phyloP scores from a whole-genome alignment of 2,329 filamentous ascomycete genomes.

The Curvularia lunata region DNA sequence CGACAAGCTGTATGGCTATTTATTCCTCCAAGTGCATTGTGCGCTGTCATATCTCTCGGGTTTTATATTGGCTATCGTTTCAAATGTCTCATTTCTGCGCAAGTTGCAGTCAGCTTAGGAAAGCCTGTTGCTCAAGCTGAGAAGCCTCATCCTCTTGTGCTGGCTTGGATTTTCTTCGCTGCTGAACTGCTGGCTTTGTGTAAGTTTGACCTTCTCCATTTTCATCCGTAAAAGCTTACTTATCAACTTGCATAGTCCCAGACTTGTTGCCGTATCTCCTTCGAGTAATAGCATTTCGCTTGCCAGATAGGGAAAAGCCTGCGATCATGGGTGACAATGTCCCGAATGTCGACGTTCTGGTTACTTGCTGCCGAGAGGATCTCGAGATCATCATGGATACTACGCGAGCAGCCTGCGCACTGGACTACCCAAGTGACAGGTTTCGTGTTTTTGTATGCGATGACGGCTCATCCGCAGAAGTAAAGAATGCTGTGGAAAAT shows the following conservation, averaged over 20 bases:
- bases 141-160: background rate
- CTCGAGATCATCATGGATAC: slow-evolving; percentile 50
- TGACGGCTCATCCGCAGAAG: slow-evolving; percentile 43
- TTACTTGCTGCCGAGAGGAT: slow-evolving; percentile 55
- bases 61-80: background rate
- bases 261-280: background rate
- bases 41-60: background rate
- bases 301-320: slow-evolving; percentile 3
- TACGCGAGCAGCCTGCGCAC: slow-evolving; percentile 11
- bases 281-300: background rate
- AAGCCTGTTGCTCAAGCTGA: background rate
- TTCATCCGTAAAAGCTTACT: background rate
- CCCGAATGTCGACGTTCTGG: slow-evolving; percentile 53
- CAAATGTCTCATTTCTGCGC: background rate
- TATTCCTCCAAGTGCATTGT: background rate
- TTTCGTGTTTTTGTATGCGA: slow-evolving; percentile 46
- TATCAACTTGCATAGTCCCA: background rate
- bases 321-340: slow-evolving; percentile 15
- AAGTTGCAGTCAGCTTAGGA: background rate
- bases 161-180: background rate
- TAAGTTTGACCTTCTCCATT: background rate
- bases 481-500: slow-evolving; percentile 44
- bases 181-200: background rate
- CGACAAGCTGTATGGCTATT: background rate
- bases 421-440: slow-evolving; percentile 39